Evolutionary conservation across 2,329 filamentous ascomycete species (phyloP), one percentile per base, ranked within the genome.

Genomic region (Cladosporium sp.): DNA sequence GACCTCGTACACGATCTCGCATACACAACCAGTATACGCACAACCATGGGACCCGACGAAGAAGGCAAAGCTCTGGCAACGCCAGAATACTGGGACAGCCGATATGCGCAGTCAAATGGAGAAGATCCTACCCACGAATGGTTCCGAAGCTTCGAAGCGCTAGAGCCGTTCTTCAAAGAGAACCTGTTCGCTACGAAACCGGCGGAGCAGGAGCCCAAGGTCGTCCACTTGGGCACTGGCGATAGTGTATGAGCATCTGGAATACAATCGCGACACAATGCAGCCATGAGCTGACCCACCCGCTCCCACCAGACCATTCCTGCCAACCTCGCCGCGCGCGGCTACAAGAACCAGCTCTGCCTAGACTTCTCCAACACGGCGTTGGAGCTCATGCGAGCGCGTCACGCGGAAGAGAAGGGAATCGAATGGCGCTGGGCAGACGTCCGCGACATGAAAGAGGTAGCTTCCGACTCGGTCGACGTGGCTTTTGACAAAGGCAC

Each of bases 161-260:
- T 88, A 1, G 76, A 81, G 66, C 76, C 78, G 0, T 86, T 85
- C 67, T 79, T 87, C 50, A 67, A 74, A 28, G 72, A 69, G 16
- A 76, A 81, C 68, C 75, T 86, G 21, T 82, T 84, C 63, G 61
- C 73, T 7, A 66, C 71, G 0, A 70, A 72, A 18, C 67, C 67
- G 11, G 67, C 78, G 0, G 68, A 75, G 0, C 71, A 74, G n/a
- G 70, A 76, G 18, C 81, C 81, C 0, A 66, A 73, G 12, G 81
- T 88, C n/a, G 70, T 88, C 16, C 85, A 88, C 73, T 75, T 88
- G 5, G 85, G 85, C 0, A 86, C 81, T 10, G 85, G 85, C 8
- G 84, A 87, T 69, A 87, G 85, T 72, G 85, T 86, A 72, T 50
- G 68, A 67, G 5, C n/a, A 29, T 18, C 18, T 18, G 6, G 14